phyloP scores from a whole-genome alignment of 148 eudicot species.

The Chenopodium quinoa region DNA sequence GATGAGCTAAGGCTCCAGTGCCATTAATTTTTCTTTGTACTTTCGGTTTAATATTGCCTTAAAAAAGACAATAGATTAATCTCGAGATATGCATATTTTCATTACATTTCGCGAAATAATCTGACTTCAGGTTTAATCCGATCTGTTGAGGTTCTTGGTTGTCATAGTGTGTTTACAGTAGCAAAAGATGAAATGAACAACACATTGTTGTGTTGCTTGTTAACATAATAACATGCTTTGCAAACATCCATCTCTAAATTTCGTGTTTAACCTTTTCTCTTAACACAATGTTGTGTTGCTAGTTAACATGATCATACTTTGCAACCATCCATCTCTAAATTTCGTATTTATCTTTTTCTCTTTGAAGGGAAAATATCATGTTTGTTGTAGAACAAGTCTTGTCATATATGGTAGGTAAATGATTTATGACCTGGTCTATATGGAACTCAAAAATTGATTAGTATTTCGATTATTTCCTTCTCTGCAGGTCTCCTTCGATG shows the following conservation, averaged over 20 bases:
- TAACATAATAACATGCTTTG: not conserved
- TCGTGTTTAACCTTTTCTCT: too few species aligned
- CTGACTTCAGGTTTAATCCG: too few species aligned
- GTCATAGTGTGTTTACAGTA: not conserved
- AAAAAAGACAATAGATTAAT: too few species aligned
- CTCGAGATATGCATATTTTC: not conserved
- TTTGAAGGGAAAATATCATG: not conserved
- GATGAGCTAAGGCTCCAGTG: not conserved
- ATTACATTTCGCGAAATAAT: too few species aligned
- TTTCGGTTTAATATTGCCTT: too few species aligned
- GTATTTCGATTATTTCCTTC: not conserved
- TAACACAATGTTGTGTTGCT: not conserved
- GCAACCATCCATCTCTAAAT: not conserved
- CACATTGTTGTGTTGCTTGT: not conserved
- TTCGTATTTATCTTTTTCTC: not conserved
- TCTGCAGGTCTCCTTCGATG: slow-evolving; percentile 65
- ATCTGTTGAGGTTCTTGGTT: not conserved
- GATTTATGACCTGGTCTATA: not conserved
- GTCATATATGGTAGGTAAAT: not conserved
- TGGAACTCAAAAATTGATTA: not conserved
- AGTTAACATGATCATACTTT: not conserved
- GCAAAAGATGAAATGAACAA: not conserved
- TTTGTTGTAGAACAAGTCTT: not conserved
- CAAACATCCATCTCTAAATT: not conserved
- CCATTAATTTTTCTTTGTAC: not conserved